phyloP scores from a whole-genome alignment of 257 asterid genomes.

The Misopates orontium region DNA sequence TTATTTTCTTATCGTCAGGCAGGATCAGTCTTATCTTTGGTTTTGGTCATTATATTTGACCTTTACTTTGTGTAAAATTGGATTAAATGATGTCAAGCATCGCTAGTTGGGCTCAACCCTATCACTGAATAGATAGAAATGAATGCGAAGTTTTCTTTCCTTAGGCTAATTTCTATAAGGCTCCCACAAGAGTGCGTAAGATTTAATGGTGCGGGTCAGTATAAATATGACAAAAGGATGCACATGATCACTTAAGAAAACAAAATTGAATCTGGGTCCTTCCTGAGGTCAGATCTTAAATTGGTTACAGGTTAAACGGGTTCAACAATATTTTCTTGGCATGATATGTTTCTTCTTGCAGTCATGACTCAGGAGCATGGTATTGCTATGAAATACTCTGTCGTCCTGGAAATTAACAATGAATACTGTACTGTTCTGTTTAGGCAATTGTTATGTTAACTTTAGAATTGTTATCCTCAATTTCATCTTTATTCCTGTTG shows the following conservation, averaged over 20 bases:
- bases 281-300: conserved; percentile 12
- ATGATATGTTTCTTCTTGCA: neutral
- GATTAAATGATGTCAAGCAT: neutral
- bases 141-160: neutral
- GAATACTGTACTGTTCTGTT: no score
- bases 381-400: neutral
- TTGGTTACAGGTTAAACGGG: neutral
- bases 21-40: neutral
- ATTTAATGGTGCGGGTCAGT: conserved; percentile 4
- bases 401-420: neutral
- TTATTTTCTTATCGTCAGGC: neutral
- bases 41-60: neutral
- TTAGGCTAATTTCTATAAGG: neutral
- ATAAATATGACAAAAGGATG: no score
- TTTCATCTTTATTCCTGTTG: no score
- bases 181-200: conserved; percentile 3
- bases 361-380: neutral
- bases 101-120: neutral
- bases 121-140: neutral
- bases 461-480: no score
- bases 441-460: no score
- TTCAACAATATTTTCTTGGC: no score
- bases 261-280: conserved; percentile 3
- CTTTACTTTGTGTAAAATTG: conserved; percentile 5
- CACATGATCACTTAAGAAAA: neutral